Evolutionary conservation across 495 filamentous ascomycete genomes (phyloP).

Genomic region (Annulohypoxylon moriforme): DNA sequence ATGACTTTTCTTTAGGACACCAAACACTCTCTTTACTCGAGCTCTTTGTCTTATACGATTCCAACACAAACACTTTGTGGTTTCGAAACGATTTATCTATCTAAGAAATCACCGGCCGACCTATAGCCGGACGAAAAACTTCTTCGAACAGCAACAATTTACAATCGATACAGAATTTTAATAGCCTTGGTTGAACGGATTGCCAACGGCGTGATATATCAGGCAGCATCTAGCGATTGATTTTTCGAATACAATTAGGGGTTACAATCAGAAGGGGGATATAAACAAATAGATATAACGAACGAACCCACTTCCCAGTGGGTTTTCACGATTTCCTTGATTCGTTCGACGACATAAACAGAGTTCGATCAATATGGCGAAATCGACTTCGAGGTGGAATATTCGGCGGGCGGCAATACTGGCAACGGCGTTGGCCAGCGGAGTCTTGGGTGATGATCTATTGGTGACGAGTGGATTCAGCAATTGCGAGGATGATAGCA

Average conservation of each 20-base stretch:
- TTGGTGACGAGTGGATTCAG: conserved; percentile 84
- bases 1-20: conserved; percentile 35
- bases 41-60: conserved; percentile 18
- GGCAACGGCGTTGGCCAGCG: conserved; percentile 49
- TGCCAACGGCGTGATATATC: conserved; percentile 28
- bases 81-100: conserved; percentile 28
- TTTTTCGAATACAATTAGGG: conserved; percentile 25
- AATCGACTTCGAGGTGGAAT: conserved; percentile 43
- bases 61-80: conserved; percentile 16
- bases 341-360: conserved; percentile 24
- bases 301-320: conserved; percentile 19
- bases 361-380: conserved; percentile 37
- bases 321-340: conserved; percentile 37
- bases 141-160: conserved; percentile 25
- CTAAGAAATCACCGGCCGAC: conserved; percentile 14
- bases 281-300: conserved; percentile 29
- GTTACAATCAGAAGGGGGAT: conserved; percentile 5
- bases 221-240: conserved; percentile 46
- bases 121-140: conserved; percentile 20
- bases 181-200: conserved; percentile 23
- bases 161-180: conserved; percentile 37
- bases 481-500: conserved; percentile 73
- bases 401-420: conserved; percentile 50
- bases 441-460: conserved; percentile 71
- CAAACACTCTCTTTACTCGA: conserved; percentile 23